These are phyloP conservation scores for Tolypocladium guangdongense DNA, from an alignment of 2,329 filamentous ascomycete genomes.

Conservation along the genomic window DNA sequence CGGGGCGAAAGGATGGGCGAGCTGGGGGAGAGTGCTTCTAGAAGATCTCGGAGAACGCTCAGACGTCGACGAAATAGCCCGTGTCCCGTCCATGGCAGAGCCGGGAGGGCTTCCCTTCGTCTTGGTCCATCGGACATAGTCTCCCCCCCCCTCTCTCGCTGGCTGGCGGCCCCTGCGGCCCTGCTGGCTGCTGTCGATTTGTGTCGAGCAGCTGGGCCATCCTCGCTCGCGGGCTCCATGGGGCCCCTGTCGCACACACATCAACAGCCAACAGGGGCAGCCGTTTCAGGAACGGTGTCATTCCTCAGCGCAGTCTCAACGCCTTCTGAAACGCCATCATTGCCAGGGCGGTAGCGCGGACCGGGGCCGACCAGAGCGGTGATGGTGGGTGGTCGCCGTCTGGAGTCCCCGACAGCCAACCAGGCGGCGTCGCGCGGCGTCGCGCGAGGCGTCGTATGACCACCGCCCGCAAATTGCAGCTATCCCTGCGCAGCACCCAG, in stretches of 20 bases:
- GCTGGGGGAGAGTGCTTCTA: constrained; percentile 2
- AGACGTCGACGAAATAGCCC: neutral
- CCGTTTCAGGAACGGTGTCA: constrained; percentile 19
- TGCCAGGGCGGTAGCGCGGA: neutral
- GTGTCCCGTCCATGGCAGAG: neutral
- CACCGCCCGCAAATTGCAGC: constrained; percentile 3
- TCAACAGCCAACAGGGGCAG: constrained; percentile 1
- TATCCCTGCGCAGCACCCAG: neutral
- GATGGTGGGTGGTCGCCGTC: constrained; percentile 3
- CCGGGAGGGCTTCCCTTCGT: neutral
- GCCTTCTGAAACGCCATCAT: constrained; percentile 15
- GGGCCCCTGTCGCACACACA: constrained; percentile 4
- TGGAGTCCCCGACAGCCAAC: constrained; percentile 8
- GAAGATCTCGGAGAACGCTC: neutral
- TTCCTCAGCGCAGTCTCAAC: constrained; percentile 14
- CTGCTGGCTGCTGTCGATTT: neutral
- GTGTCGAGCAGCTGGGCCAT: neutral
- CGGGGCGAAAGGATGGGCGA: constrained; percentile 4
- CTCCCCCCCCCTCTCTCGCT: neutral
- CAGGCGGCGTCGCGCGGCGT: constrained; percentile 3
- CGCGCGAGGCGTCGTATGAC: constrained; percentile 5
- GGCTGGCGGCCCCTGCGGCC: neutral
- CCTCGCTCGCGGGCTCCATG: neutral
- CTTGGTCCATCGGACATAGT: neutral
- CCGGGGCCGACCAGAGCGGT: neutral